These are phyloP conservation scores for Chloranthus sessilifolius DNA, from an alignment of 164 flowering plant genomes.

Conservation along the genomic window DNA sequence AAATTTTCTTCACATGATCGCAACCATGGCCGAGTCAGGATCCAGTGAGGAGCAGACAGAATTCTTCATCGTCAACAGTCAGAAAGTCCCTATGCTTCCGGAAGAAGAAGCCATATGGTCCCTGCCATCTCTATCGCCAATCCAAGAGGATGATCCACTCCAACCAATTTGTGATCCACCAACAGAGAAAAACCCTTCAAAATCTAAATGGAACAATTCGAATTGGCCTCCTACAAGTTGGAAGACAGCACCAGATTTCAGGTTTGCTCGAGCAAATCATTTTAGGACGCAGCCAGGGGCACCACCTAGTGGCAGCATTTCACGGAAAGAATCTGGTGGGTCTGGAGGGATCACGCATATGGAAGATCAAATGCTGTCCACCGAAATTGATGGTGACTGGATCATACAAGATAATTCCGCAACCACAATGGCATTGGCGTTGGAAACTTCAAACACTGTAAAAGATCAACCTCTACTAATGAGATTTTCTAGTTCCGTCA, in stretches of 20 bases:
- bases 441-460: slow-evolving; percentile 13
- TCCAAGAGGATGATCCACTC: slow-evolving; percentile 12
- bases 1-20: slow-evolving; percentile 91
- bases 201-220: slow-evolving; percentile 32
- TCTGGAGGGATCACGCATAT: slow-evolving; percentile 8
- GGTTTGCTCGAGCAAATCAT: slow-evolving; percentile 28
- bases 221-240: slow-evolving; percentile 76
- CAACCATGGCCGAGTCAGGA: slow-evolving; percentile 84
- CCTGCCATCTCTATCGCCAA: slow-evolving; percentile 26
- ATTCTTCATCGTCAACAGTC: slow-evolving; percentile 64
- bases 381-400: slow-evolving; percentile 23
- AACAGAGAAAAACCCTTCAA: slow-evolving; percentile 19
- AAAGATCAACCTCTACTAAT: slow-evolving; percentile 14
- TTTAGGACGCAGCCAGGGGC: slow-evolving; percentile 21
- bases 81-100: slow-evolving; percentile 69
- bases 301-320: slow-evolving; percentile 10
- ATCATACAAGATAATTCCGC: slow-evolving; percentile 24
- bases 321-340: slow-evolving; percentile 4
- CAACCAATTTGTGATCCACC: slow-evolving; percentile 13
- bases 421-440: slow-evolving; percentile 6
- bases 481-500: slow-evolving; percentile 3
- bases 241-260: slow-evolving; percentile 76
- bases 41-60: slow-evolving; percentile 68
- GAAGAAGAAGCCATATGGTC: slow-evolving; percentile 67
- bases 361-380: slow-evolving; percentile 12